phyloP scores from a whole-genome alignment of 257 asterid genomes.

The Lycium barbarum region DNA sequence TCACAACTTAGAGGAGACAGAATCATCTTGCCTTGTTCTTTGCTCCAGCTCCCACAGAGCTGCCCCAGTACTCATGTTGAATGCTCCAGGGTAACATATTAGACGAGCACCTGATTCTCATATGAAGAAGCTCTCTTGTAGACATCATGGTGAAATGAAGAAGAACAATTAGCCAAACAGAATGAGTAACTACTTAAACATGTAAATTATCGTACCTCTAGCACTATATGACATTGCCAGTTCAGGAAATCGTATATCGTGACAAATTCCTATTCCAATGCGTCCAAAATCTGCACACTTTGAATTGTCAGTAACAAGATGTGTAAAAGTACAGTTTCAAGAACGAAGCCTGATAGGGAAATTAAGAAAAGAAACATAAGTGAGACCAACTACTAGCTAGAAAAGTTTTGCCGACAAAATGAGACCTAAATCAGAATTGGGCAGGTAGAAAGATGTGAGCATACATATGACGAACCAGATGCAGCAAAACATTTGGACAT shows the following conservation, averaged over 20 bases:
- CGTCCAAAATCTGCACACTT: slow-evolving; percentile 44
- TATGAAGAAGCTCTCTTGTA: neutral
- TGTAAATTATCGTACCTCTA: slow-evolving; percentile 36
- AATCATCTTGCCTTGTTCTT: slow-evolving; percentile 49
- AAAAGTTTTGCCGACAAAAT: neutral
- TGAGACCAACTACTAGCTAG: neutral
- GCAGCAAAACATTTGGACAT: neutral
- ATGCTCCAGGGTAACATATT: slow-evolving; percentile 55
- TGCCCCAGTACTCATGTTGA: slow-evolving; percentile 48
- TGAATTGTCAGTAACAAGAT: neutral
- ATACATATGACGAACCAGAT: neutral
- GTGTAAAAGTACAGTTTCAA: neutral
- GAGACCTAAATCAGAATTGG: slow-evolving; percentile 18
- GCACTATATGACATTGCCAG: slow-evolving; percentile 47
- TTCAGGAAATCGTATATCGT: slow-evolving; percentile 57
- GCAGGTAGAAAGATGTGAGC: neutral
- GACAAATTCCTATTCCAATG: slow-evolving; percentile 57
- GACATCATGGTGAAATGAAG: neutral
- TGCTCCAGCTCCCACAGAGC: slow-evolving; percentile 53
- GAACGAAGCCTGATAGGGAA: neutral
- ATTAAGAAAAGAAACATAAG: neutral
- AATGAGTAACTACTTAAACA: neutral
- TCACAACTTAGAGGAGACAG: neutral
- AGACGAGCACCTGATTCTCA: slow-evolving; percentile 45
- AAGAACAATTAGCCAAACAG: neutral